Base-by-base conservation (phyloP, 495 filamentous ascomycete species). In the Trichocladium uniseriatum region DNA sequence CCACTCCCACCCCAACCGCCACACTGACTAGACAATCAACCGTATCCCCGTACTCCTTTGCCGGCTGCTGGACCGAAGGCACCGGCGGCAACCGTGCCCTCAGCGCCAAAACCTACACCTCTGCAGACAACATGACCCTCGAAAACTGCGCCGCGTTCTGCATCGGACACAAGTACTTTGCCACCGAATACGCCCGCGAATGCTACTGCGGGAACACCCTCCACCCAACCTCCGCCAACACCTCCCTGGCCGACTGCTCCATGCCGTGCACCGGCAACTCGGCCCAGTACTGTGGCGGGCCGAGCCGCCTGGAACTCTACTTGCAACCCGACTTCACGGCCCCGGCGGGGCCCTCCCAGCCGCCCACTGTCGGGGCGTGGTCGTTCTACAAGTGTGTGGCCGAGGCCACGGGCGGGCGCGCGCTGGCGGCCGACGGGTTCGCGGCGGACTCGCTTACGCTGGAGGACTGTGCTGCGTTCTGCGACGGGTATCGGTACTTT, bases 61-160 rank as follows among this genome's bases (percentile, higher is more conserved):
- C 61, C 37, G 72, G 71, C 36, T 78, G 75, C 59, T 71, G 65
- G 51, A 72, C 64, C 34, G 75, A 78, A 47, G 61, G 57, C 49
- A 60, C 58, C 14, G 11, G 11, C 31, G 60, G 59, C 43, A 53
- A 29, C 6, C 67, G 70, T 24, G 68, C 70, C 32, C 59, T 75
- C 1, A 34, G 43, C 19, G 62, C 41, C 21, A 61, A 60, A 18
- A 42, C 55, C 2, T 68, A 65, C 29, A 60, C 58, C 11, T 61
- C 58, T 10, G 63, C 51, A 37, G 61, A 69, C 51, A 47, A 43
- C 31, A 75, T 76, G 73, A 75, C 71, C 1, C 50, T 75, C 16
- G 69, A 76, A 53, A 45, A 35, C 16, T 77, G 73, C 60, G 69
- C 65, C 41, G 45, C 53, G 18, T 71, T 64, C 48, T 77, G 74